phyloP scores from a whole-genome alignment of 73 alveolate genomes.

The Blepharisma japonicum region DNA sequence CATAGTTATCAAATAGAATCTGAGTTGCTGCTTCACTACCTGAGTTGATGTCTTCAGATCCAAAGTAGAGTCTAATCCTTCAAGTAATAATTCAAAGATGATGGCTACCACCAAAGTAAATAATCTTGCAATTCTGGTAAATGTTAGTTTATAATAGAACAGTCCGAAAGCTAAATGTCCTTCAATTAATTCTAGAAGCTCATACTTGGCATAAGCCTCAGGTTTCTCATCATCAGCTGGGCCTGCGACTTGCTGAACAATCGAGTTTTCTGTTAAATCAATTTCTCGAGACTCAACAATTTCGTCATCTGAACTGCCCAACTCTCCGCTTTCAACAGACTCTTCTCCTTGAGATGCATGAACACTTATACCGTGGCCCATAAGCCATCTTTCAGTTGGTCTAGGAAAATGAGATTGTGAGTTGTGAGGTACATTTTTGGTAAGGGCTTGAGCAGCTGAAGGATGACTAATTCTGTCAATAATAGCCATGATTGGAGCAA shows the following conservation, averaged over 20 bases:
- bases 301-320: not conserved
- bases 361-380: too few species aligned
- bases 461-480: too few species aligned
- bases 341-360: not conserved
- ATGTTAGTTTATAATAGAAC: not conserved
- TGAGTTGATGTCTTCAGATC: not conserved
- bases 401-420: too few species aligned
- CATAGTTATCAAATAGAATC: not conserved
- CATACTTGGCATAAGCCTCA: not conserved
- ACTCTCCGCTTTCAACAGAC: too few species aligned
- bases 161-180: conserved; percentile 15
- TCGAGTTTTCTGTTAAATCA: not conserved
- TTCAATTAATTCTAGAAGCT: not conserved
- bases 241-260: not conserved
- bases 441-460: too few species aligned
- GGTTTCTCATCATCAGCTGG: not conserved
- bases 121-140: not conserved
- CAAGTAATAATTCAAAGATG: not conserved
- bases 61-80: not conserved
- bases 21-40: not conserved
- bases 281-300: not conserved
- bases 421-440: too few species aligned
- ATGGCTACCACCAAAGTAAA: not conserved
- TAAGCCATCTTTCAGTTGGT: too few species aligned
- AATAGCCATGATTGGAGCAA: too few species aligned